These are phyloP conservation scores for Pichia kudriavzevii DNA, from an alignment of 1,139 yeast species.

Conservation along the genomic window DNA sequence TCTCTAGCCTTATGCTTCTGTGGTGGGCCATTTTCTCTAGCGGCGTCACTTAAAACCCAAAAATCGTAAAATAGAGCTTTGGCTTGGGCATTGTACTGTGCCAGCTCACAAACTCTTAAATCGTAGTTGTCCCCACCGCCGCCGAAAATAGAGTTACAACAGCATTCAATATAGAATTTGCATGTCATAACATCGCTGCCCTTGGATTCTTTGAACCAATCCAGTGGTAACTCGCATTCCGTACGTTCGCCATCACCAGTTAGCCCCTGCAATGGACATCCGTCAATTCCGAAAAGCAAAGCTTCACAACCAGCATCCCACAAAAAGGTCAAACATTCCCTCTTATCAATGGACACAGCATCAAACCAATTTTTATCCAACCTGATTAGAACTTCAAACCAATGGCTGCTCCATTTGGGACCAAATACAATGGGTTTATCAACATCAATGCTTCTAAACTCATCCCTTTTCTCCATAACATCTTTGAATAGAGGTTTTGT, in stretches of 20 bases:
- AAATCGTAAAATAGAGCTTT: conserved; percentile 72
- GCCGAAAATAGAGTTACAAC: conserved; percentile 95
- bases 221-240: conserved; percentile 60
- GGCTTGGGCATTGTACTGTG: conserved; percentile 76
- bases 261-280: conserved; percentile 72
- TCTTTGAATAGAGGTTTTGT: conserved; percentile 72
- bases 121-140: conserved; percentile 51
- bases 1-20: conserved; percentile 81
- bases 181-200: conserved; percentile 29
- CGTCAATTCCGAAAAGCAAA: conserved; percentile 58
- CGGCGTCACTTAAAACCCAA: conserved; percentile 85
- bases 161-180: conserved; percentile 73
- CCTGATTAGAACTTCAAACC: conserved; percentile 67
- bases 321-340: conserved; percentile 48
- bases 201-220: conserved; percentile 29
- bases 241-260: conserved; percentile 81
- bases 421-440: conserved; percentile 66
- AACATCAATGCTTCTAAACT: conserved; percentile 54
- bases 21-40: conserved; percentile 77
- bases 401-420: conserved; percentile 94
- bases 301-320: conserved; percentile 92
- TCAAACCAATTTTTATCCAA: conserved; percentile 57
- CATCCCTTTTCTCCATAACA: conserved; percentile 41
- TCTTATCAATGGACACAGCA: conserved; percentile 2
- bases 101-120: conserved; percentile 64